Evolutionary conservation across 2,329 filamentous ascomycete genomes (phyloP).

Genomic region (Apiospora marii): DNA sequence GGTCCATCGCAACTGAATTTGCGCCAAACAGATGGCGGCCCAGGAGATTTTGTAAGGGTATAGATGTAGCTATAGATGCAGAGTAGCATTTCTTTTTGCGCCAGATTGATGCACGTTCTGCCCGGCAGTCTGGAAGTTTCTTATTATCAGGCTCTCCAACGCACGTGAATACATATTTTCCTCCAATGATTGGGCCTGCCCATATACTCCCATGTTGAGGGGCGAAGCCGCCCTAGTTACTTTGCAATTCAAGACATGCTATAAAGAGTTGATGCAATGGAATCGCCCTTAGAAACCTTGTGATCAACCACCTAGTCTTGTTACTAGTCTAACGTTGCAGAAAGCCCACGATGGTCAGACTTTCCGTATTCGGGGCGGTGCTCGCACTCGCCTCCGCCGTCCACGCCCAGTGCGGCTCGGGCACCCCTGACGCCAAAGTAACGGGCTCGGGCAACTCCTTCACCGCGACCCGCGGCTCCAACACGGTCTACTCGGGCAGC

Average conservation of each 20-base stretch:
- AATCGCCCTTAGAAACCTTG: too few species aligned
- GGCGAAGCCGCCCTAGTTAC: background rate
- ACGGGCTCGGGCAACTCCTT: constrained; percentile 35
- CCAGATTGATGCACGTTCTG: background rate
- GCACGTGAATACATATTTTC: background rate
- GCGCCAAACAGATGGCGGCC: background rate
- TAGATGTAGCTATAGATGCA: background rate
- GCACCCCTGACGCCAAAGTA: constrained; percentile 35
- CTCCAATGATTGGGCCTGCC: background rate
- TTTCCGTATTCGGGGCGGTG: constrained; percentile 46
- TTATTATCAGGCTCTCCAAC: background rate
- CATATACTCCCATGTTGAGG: background rate
- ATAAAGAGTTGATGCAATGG: background rate
- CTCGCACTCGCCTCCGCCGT: constrained; percentile 50
- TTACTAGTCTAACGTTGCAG: too few species aligned
- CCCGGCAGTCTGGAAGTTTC: background rate
- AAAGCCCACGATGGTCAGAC: constrained; percentile 31
- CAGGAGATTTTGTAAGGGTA: background rate
- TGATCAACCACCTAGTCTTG: too few species aligned
- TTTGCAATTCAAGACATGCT: background rate
- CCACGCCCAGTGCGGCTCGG: constrained; percentile 41
- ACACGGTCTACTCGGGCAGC: constrained; percentile 57
- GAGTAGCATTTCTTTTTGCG: background rate
- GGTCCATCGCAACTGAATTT: background rate
- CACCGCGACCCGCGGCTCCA: constrained; percentile 45